These are phyloP conservation scores for Gentiana dahurica DNA, from an alignment of 257 asterid species.

Conservation along the genomic window DNA sequence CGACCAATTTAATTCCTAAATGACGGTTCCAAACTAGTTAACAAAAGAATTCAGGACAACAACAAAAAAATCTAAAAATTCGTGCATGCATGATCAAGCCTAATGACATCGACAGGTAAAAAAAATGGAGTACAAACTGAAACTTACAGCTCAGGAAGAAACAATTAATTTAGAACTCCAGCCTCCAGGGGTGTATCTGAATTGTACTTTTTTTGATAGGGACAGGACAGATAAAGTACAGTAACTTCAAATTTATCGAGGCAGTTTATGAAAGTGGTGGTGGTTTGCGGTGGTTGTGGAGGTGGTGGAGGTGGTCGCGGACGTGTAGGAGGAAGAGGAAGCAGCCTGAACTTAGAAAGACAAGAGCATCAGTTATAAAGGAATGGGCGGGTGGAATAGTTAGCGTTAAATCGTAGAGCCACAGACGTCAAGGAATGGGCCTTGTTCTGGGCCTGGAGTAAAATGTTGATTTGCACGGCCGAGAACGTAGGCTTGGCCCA, in stretches of 20 bases:
- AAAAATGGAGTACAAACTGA: no score
- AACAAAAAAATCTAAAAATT: neutral
- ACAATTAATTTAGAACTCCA: no score
- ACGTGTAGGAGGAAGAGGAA: slow-evolving; percentile 2
- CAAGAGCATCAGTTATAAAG: neutral
- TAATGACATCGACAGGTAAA: no score
- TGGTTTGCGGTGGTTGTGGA: no score
- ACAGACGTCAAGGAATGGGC: slow-evolving; percentile 15
- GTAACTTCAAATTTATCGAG: slow-evolving; percentile 2
- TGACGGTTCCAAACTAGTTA: slow-evolving; percentile 1
- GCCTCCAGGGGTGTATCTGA: no score
- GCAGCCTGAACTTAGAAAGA: neutral
- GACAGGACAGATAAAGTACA: neutral
- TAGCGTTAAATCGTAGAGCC: slow-evolving; percentile 8
- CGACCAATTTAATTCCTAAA: slow-evolving; percentile 1
- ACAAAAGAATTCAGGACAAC: neutral
- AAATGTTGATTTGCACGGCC: neutral
- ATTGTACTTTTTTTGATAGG: slow-evolving; percentile 1
- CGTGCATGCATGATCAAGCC: neutral
- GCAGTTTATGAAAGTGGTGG: no score
- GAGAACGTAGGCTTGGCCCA: neutral
- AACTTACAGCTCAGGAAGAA: neutral
- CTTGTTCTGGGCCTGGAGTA: neutral
- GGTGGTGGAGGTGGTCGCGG: slow-evolving; percentile 1
- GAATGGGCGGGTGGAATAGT: slow-evolving; percentile 10